These are phyloP conservation scores for Casuarina glauca DNA, from an alignment of 306 rosid genomes.

Conservation along the genomic window DNA sequence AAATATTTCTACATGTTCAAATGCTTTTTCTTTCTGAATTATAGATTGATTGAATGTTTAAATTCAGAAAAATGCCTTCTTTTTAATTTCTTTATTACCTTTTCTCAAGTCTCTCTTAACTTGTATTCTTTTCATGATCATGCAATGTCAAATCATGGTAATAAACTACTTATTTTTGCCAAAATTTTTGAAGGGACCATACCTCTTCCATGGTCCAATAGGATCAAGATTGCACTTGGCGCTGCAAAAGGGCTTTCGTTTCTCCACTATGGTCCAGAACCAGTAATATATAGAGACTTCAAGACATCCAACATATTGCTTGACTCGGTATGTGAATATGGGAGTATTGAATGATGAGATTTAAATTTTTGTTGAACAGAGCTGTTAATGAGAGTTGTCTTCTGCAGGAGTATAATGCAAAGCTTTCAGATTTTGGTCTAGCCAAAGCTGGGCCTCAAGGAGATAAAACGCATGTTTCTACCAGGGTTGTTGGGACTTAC, in stretches of 20 bases:
- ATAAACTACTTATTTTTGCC: slow-evolving; percentile 36
- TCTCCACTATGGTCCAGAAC: slow-evolving; percentile 91
- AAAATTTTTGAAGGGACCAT: slow-evolving; percentile 73
- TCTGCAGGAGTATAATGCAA: slow-evolving; percentile 83
- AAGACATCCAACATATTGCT: slow-evolving; percentile 97
- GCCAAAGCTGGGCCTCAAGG: slow-evolving; percentile 99
- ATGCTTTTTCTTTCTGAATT: background rate
- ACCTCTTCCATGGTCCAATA: slow-evolving; percentile 93
- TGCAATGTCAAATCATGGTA: background rate
- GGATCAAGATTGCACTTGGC: slow-evolving; percentile 90
- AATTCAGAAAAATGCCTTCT: background rate
- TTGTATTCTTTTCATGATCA: slow-evolving; percentile 15
- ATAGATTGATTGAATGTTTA: background rate
- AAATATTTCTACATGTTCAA: background rate
- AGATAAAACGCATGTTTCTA: slow-evolving; percentile 96
- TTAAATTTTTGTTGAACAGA: background rate
- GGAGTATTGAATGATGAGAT: slow-evolving; percentile 7
- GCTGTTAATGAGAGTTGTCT: slow-evolving; percentile 21
- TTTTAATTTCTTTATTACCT: background rate
- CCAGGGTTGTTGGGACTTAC: slow-evolving; percentile 93
- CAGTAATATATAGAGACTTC: slow-evolving; percentile 94
- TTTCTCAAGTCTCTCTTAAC: background rate
- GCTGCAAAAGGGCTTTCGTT: slow-evolving; percentile 98
- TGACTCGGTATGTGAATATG: slow-evolving; percentile 66
- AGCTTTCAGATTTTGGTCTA: slow-evolving; percentile 98